Percentiles rank a stretch among this genome's conserved stretches.
These are phyloP conservation scores for Fusarium annulatum DNA, from an alignment of 2,329 filamentous ascomycete genomes.

Conservation along the genomic window DNA sequence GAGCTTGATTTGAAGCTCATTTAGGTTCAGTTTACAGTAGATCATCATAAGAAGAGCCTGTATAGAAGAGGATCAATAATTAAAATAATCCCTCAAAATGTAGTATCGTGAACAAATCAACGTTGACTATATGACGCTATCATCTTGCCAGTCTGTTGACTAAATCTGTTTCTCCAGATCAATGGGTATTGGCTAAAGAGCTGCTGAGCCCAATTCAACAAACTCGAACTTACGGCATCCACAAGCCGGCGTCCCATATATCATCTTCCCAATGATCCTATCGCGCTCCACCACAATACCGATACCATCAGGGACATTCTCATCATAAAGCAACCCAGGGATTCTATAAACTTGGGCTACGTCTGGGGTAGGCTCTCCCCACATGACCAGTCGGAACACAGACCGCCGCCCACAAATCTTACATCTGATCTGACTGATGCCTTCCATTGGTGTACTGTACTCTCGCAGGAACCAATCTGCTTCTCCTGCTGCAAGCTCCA, in stretches of 20 bases:
- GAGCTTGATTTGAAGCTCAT: background rate
- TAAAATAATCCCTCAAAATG: fast-evolving
- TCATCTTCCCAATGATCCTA: background rate
- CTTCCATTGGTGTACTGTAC: background rate
- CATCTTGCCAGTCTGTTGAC: background rate
- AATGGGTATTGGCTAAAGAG: background rate
- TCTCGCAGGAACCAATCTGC: background rate
- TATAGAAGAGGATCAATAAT: background rate
- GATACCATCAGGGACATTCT: background rate
- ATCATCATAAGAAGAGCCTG: too few species aligned
- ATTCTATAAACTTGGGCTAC: background rate
- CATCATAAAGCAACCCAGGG: background rate
- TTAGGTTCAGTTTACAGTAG: background rate
- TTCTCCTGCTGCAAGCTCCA: background rate
- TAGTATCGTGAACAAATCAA: background rate
- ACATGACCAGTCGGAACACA: background rate
- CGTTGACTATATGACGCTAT: background rate
- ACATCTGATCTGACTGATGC: background rate
- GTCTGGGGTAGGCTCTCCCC: background rate
- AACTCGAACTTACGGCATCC: background rate
- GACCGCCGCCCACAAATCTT: background rate
- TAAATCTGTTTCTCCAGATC: fast-evolving
- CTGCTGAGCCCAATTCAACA: background rate
- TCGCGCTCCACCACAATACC: background rate
- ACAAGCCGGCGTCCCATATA: background rate